Base-by-base conservation (phyloP, 1,284 basidiomycete genomes). In the Puccinia polysora region DNA sequence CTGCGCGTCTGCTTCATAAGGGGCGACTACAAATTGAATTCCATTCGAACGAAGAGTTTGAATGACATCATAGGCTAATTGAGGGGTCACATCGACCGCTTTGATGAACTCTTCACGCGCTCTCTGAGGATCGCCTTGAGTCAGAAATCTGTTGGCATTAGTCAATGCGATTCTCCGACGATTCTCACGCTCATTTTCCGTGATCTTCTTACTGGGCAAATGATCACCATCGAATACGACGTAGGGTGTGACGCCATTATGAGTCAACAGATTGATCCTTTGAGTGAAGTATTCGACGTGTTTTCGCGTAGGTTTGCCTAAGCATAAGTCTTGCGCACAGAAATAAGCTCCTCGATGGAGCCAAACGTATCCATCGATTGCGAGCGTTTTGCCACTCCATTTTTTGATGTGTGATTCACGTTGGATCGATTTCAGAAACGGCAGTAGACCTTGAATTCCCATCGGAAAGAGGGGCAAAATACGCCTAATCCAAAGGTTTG, bases 1-100 rank as follows among this genome's bases (percentile, higher is more conserved):
- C 80, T 99, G 96, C 0, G 96, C 93, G 78, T 99, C 96, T 0
- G 96, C 96, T 83, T 99, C 96, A 80, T 98, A 98, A 0, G 96
- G 96, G 4, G 96, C 96, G 4, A 98, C 96, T 30, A 98, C 83
- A 79, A 96, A 97, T 28, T 85, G 80, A 15, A 96, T 85, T 25
- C 82, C 81, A 78, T 94, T 91, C 5, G 88, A 89, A 64, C 85
- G 85, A 43, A 97, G 83, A 2, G 89, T 91, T 91, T 95, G 76
- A 83, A 98, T 97, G 75, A 97, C 83, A 81, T 98, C 95, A 79
- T 86, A 94, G 4, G 96, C 96, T 90, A 97, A 95, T 79, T 93
- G 88, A 1, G 96, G 95, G 2, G 92, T 97, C 60, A 99, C 90
- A 76, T 99, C 96, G 64, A 97, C 82, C 76, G 90, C 92, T 80